A percentile compares a stretch with the other conserved stretches of the same genome.
phyloP scores from a whole-genome alignment of 352 stramenopile species.

The Phytophthora constricta region DNA sequence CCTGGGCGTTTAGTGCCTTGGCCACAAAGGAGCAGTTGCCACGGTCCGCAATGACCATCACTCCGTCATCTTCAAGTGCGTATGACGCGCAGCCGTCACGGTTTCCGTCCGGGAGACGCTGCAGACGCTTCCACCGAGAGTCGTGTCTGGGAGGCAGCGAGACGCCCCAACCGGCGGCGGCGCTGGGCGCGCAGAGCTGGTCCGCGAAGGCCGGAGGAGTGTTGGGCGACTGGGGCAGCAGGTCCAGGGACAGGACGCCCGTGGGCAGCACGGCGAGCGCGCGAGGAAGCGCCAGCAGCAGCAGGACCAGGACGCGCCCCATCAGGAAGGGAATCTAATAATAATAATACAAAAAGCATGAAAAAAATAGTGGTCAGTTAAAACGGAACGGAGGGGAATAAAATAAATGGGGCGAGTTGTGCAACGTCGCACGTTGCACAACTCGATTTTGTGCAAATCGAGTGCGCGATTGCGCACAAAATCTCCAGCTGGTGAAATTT shows the following conservation, averaged over 20 bases:
- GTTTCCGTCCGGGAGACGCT: slow-evolving; percentile 42
- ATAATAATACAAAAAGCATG: not conserved
- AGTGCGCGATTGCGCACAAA: no score
- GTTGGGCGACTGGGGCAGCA: slow-evolving; percentile 28
- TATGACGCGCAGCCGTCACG: slow-evolving; percentile 55
- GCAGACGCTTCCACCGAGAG: slow-evolving; percentile 60
- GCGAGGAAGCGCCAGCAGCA: slow-evolving; percentile 29
- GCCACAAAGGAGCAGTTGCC: slow-evolving; percentile 80
- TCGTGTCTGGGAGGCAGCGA: slow-evolving; percentile 52
- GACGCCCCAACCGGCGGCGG: slow-evolving; percentile 62
- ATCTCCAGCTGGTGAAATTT: no score
- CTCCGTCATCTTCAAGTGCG: slow-evolving; percentile 23
- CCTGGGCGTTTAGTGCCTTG: slow-evolving; percentile 64
- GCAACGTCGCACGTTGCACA: no score
- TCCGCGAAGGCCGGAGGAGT: slow-evolving; percentile 42
- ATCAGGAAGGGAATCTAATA: not conserved
- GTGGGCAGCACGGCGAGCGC: slow-evolving; percentile 50
- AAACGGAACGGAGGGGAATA: no score
- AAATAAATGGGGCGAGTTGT: no score
- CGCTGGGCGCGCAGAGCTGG: slow-evolving; percentile 65
- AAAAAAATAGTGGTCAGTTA: slow-evolving; percentile 2
- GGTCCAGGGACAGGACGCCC: slow-evolving; percentile 47
- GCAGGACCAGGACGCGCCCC: slow-evolving; percentile 5
- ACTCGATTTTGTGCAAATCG: no score
- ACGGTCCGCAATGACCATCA: slow-evolving; percentile 67